Base-by-base conservation (phyloP, 176 grass and related monocot species). In the Calamus simplicifolius region DNA sequence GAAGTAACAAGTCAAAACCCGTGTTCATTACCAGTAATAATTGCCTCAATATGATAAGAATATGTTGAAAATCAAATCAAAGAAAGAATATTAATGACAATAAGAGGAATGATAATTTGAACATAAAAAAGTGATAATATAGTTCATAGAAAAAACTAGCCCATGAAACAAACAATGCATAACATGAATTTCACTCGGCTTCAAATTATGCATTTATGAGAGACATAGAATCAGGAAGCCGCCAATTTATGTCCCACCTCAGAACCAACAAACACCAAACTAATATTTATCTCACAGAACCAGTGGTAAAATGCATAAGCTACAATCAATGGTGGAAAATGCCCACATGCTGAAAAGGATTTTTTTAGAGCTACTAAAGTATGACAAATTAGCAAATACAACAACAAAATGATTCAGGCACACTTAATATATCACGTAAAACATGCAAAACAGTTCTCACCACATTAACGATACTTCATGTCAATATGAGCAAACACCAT, bases 321-420 rank as follows among this genome's bases (percentile, higher is more conserved):
- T 48, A 73, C 70, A 73, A 62, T 54, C 58, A 73, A 62, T 73
- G 29, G 70, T 63, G 59, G 70, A 59, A 73, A 73, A 71, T 54
- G 50, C 58, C 51, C 56, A 49, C 59, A 62, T 62, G 58, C 50
- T 54, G 48, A 73, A 52, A 73, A 73, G 26, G 12, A 73, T 63
- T 29, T 54, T 55, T 55, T 54, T 62, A 63, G 59, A 70, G 49
- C 13, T 7, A 4, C 21, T 18, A 4, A 49, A 8, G 4, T 56
- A 48, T 10, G 52, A 29, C 18, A 50, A 18, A 48, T 62, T 23
- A 23, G 21, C 1, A 23, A 23, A 23, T 23, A 23, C 10, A 13
- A 43, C 35, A 43, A 43, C 10, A 43, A 12, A 43, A 43, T 43
- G 35, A 10, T 2, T 43, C 35, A 2, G 3, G 2, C 35, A 43